Evolutionary conservation across 495 filamentous ascomycete genomes (phyloP).

Genomic region (Podospora comata): DNA sequence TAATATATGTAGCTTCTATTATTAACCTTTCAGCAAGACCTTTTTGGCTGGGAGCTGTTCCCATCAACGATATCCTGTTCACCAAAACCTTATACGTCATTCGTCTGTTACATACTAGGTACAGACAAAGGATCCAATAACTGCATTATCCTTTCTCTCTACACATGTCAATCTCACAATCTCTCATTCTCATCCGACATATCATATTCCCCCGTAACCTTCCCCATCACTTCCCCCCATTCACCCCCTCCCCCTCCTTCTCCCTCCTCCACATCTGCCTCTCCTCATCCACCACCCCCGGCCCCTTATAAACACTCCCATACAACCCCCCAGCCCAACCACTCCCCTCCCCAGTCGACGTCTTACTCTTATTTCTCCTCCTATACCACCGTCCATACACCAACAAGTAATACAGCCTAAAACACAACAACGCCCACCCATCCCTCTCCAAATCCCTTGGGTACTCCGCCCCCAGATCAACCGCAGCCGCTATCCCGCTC

Average conservation of each 20-base stretch:
- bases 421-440: conserved; percentile 39
- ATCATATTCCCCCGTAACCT: neutral
- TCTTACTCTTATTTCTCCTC: conserved; percentile 26
- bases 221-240: neutral
- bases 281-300: conserved; percentile 46
- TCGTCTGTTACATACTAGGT: no score
- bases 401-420: conserved; percentile 42
- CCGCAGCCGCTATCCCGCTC: conserved; percentile 74
- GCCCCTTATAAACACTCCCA: conserved; percentile 53
- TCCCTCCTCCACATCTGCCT: conserved; percentile 50
- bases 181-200: neutral
- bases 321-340: conserved; percentile 51
- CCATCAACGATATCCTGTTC: no score
- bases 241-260: conserved; percentile 27
- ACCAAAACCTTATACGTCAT: no score
- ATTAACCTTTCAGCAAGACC: no score
- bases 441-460: conserved; percentile 47
- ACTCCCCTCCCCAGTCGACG: conserved; percentile 25
- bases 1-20: no score
- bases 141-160: no score
- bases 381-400: conserved; percentile 42
- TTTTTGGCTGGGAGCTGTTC: no score
- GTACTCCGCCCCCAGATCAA: conserved; percentile 73
- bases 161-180: no score
- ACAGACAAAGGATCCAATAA: no score